Percentiles rank a stretch among this genome's conserved stretches.
phyloP scores from a whole-genome alignment of 768 basidiomycete genomes.

The Russula ochroleuca region DNA sequence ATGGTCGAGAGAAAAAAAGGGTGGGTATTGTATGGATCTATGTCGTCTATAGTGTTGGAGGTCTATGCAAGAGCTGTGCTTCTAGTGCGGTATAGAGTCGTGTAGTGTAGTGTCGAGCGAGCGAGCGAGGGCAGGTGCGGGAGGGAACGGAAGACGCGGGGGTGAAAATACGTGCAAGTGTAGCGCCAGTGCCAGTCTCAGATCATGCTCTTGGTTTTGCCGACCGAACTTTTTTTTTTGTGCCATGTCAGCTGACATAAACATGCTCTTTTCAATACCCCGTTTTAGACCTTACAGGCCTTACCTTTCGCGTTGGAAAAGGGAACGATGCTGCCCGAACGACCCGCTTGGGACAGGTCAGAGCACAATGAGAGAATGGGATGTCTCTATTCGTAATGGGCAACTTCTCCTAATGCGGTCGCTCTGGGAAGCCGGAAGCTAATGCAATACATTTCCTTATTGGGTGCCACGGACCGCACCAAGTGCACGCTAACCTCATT shows the following conservation, averaged over 20 bases:
- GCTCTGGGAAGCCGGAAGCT: conserved; percentile 68
- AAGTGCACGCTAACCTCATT: conserved; percentile 58
- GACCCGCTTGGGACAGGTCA: conserved; percentile 3
- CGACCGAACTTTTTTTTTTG: conserved; percentile 1
- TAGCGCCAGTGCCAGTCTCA: neutral
- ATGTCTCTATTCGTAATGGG: neutral
- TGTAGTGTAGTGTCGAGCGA: neutral
- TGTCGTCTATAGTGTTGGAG: conserved; percentile 9
- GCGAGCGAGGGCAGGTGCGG: neutral
- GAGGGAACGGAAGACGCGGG: conserved; percentile 14
- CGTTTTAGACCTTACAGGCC: neutral
- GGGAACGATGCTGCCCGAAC: neutral
- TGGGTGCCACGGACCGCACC: conserved; percentile 91
- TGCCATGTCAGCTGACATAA: conserved; percentile 20
- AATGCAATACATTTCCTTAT: conserved; percentile 97
- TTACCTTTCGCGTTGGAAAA: neutral
- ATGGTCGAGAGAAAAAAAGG: neutral
- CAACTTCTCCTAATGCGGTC: conserved; percentile 36
- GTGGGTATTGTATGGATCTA: conserved; percentile 14
- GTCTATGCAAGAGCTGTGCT: conserved; percentile 6
- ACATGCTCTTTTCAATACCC: neutral
- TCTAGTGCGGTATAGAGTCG: conserved; percentile 3
- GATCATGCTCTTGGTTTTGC: neutral
- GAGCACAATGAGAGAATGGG: neutral
- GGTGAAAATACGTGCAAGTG: neutral